Percentiles rank a stretch among this genome's conserved stretches.
phyloP scores from a whole-genome alignment of 75 land plant species.

The Azolla pinnata region DNA sequence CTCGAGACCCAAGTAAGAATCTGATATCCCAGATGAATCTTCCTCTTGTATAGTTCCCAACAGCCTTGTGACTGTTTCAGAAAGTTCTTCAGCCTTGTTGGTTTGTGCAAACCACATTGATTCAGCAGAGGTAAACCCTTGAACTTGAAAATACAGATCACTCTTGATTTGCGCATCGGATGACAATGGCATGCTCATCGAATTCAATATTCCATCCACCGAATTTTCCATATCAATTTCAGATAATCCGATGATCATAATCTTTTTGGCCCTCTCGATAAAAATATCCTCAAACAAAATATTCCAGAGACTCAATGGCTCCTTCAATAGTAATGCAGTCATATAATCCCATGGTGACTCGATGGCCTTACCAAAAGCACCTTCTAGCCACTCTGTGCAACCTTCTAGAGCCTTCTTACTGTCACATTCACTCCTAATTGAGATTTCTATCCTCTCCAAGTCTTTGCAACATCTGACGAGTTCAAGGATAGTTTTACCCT shows the following conservation, averaged over 20 bases:
- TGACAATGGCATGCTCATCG: not conserved
- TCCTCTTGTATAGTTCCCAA: slow-evolving; percentile 21
- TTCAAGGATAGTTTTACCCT: slow-evolving; percentile 41
- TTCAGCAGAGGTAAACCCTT: not conserved
- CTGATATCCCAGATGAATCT: slow-evolving; percentile 38
- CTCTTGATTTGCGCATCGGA: not conserved
- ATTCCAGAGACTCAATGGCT: slow-evolving; percentile 67
- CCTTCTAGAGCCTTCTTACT: slow-evolving; percentile 59
- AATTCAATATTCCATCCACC: not conserved
- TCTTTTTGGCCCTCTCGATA: slow-evolving; percentile 59
- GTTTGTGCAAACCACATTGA: not conserved
- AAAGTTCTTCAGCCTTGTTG: not conserved
- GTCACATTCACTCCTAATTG: slow-evolving; percentile 50
- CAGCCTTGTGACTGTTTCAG: not conserved
- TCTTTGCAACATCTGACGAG: slow-evolving; percentile 43
- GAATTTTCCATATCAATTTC: slow-evolving; percentile 8
- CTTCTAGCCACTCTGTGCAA: slow-evolving; percentile 76
- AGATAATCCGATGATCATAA: slow-evolving; percentile 43
- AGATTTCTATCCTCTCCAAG: slow-evolving; percentile 48
- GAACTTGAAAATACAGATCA: not conserved
- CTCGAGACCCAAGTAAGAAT: slow-evolving; percentile 63
- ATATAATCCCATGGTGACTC: slow-evolving; percentile 88
- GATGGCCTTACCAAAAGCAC: slow-evolving; percentile 68
- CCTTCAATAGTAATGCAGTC: slow-evolving; percentile 61
- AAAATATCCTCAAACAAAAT: slow-evolving; percentile 70